Base-by-base conservation (phyloP, 2,329 filamentous ascomycete genomes). In the Apiospora malaysiana region DNA sequence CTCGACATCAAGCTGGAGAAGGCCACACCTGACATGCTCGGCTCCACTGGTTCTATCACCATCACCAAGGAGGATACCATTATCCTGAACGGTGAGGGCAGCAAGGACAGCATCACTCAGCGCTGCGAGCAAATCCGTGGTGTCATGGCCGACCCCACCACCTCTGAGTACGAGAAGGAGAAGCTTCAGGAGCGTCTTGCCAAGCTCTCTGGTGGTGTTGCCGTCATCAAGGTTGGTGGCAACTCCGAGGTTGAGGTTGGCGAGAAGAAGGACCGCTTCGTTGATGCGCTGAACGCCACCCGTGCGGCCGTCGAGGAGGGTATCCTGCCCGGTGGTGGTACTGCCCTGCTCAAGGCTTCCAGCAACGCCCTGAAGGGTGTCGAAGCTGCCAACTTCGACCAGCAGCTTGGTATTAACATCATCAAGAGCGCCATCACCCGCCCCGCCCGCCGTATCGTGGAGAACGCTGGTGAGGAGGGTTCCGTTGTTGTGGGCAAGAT, bases 61-160 rank as follows among this genome's bases (percentile, higher is more conserved):
- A 98, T 99, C 86, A 99, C 96, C 83, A 99, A 99, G 90, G 96
- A 99, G 87, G 96, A 99, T 85, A 99, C 96, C 78, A 98, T 99
- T 83, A 91, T 99, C 81, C 91, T 99, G 74, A 99, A 99, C 84
- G 96, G 96, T 71, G 94, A 97, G 80, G 96, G 96, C 75, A 92
- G 87, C 91, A 98, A 98, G 90, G 96, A 99, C 81, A 83, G 89
- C 76, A 97, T 99, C 79, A 85, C 93, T 75, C 94, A 98, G 89
- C 93, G 96, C 82, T 98, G 96, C 86, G 96, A 99, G 87, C 96
- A 99, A 89, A 99, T 99, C 85, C 95, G 96, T 77, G 95, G 95
- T 77, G 94, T 98, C 85, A 97, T 98, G 88, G 89, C 88, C 74
- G 96, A 99, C 86, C 93, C 95, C 76, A 92, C 90, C 78, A 99